These are phyloP conservation scores for Salix udensis DNA, from an alignment of 345 rosid species.

Conservation along the genomic window DNA sequence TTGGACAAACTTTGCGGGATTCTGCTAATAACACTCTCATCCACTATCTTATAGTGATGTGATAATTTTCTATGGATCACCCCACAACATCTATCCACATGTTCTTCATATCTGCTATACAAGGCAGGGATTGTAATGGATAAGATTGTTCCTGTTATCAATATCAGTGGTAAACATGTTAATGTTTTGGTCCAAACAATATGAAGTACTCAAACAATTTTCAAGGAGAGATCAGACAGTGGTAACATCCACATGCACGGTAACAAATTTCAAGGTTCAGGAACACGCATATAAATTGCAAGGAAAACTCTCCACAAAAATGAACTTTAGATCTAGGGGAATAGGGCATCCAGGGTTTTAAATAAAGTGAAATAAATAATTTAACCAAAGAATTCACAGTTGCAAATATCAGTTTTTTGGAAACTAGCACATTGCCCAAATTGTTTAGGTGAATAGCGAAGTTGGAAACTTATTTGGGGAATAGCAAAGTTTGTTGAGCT, in stretches of 20 bases:
- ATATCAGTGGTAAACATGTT: conserved; percentile 5
- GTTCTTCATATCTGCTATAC: conserved; percentile 64
- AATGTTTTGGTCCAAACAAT: not conserved
- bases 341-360: not conserved
- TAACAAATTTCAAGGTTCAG: not conserved
- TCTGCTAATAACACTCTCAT: conserved; percentile 67
- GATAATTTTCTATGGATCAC: conserved; percentile 57
- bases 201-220: not conserved
- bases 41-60: conserved; percentile 72
- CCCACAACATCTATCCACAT: conserved; percentile 67
- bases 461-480: too few relatives aligned
- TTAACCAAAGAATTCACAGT: not conserved
- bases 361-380: not conserved
- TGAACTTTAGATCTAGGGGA: not conserved
- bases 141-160: conserved; percentile 62
- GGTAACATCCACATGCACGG: not conserved
- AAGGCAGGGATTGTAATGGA: conserved; percentile 78
- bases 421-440: too few relatives aligned
- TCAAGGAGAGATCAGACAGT: not conserved
- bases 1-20: conserved; percentile 56
- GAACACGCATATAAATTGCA: not conserved
- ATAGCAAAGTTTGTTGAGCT: too few relatives aligned
- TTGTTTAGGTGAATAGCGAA: too few relatives aligned
- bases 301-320: not conserved
- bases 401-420: too few relatives aligned